Base-by-base conservation (phyloP, 2,329 filamentous ascomycete genomes). In the Diaporthe velutina region DNA sequence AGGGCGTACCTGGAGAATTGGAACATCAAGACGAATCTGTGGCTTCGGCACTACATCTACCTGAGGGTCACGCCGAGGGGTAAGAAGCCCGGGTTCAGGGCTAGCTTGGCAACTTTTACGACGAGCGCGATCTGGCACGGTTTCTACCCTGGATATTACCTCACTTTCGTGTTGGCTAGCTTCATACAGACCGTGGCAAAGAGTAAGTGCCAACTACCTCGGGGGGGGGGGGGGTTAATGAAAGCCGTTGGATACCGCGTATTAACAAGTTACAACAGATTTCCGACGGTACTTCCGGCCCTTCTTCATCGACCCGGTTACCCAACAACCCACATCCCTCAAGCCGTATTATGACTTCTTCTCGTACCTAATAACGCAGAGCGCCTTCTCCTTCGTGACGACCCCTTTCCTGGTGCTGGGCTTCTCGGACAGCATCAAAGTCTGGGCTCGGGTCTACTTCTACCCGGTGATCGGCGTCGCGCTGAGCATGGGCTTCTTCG, bases 21-120 rank as follows among this genome's bases (percentile, higher is more conserved):
- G 97, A 99, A 99, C 83, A 98, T 98, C 86, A 98, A 98, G 84
- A 99, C 97, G 17, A 99, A 98, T 83, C 92, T 95, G 80, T 99
- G 97, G 97, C 87, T 99, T 76, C 91, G 96, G 61, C 98, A 98
- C 83, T 99, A 98, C 81, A 89, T 99, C 79, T 99, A 98, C 82
- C 89, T 99, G 64, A 93, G 97, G 33, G 97, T 99, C 4, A 99
- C 97, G 0, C 97, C 97, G 0, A 94, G 94, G 79, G 97, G 97
- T 71, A 97, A 95, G 88, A 99, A 98, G 83, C 97, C 97, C 13
- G 97, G 97, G 1, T 99, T 99, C 86, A 90, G 96, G 75, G 97
- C 97, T 68, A 98, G 94, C 80, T 86, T 99, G 86, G 95, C 95
- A 45, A 99, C 97, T 0, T 99, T 99, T 82, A 90, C 92, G 9